phyloP scores from a whole-genome alignment of 768 basidiomycete genomes.

The Rhodotorula toruloides region DNA sequence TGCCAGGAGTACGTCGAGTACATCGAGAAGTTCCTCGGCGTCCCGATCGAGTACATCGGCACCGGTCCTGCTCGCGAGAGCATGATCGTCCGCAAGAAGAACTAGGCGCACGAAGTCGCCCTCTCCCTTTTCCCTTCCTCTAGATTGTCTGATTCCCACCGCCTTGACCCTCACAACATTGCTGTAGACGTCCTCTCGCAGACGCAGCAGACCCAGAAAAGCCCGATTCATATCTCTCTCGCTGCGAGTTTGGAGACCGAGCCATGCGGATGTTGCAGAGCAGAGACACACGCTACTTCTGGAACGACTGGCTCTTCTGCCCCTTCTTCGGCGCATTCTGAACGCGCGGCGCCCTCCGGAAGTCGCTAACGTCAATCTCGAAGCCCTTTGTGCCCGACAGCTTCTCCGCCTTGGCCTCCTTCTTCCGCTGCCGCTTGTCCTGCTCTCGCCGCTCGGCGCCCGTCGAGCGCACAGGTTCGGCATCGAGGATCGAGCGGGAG shows the following conservation, averaged over 20 bases:
- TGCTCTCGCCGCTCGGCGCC: conserved; percentile 8
- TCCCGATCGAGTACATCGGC: conserved; percentile 85
- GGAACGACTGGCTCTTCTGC: conserved; percentile 1
- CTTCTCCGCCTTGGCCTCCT: conserved; percentile 11
- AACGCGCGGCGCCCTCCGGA: conserved; percentile 27
- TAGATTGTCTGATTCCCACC: background rate
- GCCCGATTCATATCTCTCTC: too few species aligned
- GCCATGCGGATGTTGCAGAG: too few species aligned
- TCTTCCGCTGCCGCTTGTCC: conserved; percentile 26
- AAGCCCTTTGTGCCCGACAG: background rate
- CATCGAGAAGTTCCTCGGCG: conserved; percentile 68
- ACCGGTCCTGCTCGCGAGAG: conserved; percentile 62
- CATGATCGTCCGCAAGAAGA: conserved; percentile 5
- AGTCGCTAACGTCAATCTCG: conserved; percentile 32
- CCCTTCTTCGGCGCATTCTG: conserved; percentile 32
- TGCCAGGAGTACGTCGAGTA: conserved; percentile 81
- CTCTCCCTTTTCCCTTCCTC: background rate
- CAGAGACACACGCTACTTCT: too few species aligned
- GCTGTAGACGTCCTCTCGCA: too few species aligned
- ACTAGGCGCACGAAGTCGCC: background rate
- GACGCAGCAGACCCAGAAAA: too few species aligned
- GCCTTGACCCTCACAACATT: too few species aligned
- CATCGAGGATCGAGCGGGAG: conserved; percentile 20
- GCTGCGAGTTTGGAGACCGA: too few species aligned
- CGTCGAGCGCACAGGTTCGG: background rate